A percentile compares a stretch with the other conserved stretches of the same genome.
Evolutionary conservation across 108 stramenopile genomes (phyloP).

Genomic region (Skeletonema potamos): DNA sequence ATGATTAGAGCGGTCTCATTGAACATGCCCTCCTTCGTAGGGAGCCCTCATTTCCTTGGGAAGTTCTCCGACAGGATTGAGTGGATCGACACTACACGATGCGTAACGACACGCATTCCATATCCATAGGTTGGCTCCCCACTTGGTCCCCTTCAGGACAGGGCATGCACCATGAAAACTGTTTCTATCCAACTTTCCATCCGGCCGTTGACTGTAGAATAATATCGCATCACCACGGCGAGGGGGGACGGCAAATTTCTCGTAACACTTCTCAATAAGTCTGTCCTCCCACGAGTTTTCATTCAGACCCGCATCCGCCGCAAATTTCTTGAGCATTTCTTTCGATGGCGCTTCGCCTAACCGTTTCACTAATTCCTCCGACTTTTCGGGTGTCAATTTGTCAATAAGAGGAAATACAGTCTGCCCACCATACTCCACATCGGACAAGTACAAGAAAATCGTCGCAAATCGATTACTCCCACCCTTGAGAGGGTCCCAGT

Average conservation of each 20-base stretch:
- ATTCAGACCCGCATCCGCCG: slow-evolving; percentile 33
- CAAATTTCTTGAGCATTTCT: slow-evolving; percentile 26
- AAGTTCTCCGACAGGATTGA: slow-evolving; percentile 37
- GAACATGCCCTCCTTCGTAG: background rate
- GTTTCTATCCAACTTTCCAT: slow-evolving; percentile 40
- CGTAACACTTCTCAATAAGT: slow-evolving; percentile 31
- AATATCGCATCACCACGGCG: slow-evolving; percentile 49
- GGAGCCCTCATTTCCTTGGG: slow-evolving; percentile 41
- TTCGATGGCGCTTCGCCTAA: slow-evolving; percentile 37
- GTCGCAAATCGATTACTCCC: slow-evolving; percentile 80
- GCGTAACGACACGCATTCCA: slow-evolving; percentile 67
- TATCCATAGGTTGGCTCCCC: slow-evolving; percentile 77
- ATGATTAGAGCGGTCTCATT: background rate
- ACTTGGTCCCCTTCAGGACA: slow-evolving; percentile 68
- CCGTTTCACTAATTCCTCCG: slow-evolving; percentile 44
- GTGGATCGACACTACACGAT: slow-evolving; percentile 27
- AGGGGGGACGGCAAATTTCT: slow-evolving; percentile 43
- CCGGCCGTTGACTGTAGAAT: slow-evolving; percentile 54
- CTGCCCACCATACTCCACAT: slow-evolving; percentile 73
- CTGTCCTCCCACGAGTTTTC: slow-evolving; percentile 46
- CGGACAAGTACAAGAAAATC: slow-evolving; percentile 68
- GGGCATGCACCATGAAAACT: slow-evolving; percentile 71
- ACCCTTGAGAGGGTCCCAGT: slow-evolving; percentile 47
- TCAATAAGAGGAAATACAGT: slow-evolving; percentile 57
- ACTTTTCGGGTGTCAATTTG: slow-evolving; percentile 43